Percentiles rank a stretch among this genome's conserved stretches.
These are phyloP conservation scores for Starmerella tilneyi DNA, from an alignment of 805 yeast species.

Conservation along the genomic window DNA sequence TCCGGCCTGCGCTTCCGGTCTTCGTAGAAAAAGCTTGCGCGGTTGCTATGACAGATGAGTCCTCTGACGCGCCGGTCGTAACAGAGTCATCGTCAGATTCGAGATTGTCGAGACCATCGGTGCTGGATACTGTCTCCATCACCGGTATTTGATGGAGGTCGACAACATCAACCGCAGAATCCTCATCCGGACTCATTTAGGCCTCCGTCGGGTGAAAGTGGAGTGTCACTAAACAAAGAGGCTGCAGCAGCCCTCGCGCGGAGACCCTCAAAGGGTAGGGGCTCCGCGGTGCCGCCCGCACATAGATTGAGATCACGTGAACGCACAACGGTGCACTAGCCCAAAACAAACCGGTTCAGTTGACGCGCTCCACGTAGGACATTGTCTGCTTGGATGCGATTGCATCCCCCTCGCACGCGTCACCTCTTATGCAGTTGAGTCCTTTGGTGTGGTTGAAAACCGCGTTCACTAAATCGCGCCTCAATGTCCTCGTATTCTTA, in stretches of 20 bases:
- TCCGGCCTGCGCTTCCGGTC: not conserved
- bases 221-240: not conserved
- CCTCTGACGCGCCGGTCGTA: not conserved
- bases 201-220: not conserved
- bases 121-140: not conserved
- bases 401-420: no score
- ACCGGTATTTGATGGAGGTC: slow-evolving; percentile 1
- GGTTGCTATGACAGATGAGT: not conserved
- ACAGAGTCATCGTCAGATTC: slow-evolving; percentile 3
- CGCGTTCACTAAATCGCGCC: not conserved
- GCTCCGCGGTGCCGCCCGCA: no score
- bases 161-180: not conserved
- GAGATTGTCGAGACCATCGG: not conserved
- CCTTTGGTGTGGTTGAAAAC: not conserved
- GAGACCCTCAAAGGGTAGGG: no score
- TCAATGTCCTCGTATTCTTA: not conserved
- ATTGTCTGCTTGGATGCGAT: no score
- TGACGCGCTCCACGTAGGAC: no score
- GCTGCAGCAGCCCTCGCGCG: no score
- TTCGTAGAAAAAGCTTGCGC: not conserved
- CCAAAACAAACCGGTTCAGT: no score
- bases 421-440: not conserved
- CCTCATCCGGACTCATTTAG: not conserved
- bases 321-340: no score
- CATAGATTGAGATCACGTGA: no score